These are phyloP conservation scores for Suhomyces panamericanus DNA, from an alignment of 1,139 yeast genomes.

Conservation along the genomic window DNA sequence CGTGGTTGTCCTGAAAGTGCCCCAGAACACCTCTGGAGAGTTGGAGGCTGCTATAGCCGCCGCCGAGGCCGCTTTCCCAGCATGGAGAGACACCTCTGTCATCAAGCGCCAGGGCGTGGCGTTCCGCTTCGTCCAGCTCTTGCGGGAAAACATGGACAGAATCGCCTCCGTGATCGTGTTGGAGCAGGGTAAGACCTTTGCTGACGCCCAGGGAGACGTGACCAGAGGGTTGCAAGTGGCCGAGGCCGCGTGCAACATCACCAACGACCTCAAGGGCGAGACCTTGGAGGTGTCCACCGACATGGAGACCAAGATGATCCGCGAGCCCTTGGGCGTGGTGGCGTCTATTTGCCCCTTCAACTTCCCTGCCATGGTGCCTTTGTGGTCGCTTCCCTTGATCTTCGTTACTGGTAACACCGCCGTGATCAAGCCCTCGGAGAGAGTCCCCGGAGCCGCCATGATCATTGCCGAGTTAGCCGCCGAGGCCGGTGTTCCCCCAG, in stretches of 20 bases:
- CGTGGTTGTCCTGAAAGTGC: conserved; percentile 64
- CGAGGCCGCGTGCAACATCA: conserved; percentile 63
- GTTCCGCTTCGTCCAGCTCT: conserved; percentile 67
- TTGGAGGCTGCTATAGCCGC: conserved; percentile 65
- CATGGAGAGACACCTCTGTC: conserved; percentile 60
- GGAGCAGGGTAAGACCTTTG: conserved; percentile 80
- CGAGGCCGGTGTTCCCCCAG: conserved; percentile 79
- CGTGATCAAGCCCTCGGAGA: conserved; percentile 74
- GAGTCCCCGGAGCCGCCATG: conserved; percentile 80
- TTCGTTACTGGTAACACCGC: conserved; percentile 80
- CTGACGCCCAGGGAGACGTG: conserved; percentile 79
- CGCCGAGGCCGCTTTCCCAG: conserved; percentile 61
- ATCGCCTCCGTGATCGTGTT: conserved; percentile 70
- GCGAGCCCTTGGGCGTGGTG: conserved; percentile 64
- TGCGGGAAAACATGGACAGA: conserved; percentile 68
- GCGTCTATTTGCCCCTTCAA: conserved; percentile 76
- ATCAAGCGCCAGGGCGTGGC: conserved; percentile 76
- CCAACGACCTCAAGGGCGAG: conserved; percentile 65
- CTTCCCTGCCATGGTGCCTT: conserved; percentile 86
- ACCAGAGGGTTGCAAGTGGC: conserved; percentile 82
- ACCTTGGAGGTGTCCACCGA: conserved; percentile 69
- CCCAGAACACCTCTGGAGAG: conserved; percentile 70
- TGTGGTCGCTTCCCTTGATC: conserved; percentile 77
- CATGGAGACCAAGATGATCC: conserved; percentile 78
- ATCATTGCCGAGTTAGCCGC: conserved; percentile 71